Percentiles rank a stretch among this genome's conserved stretches.
Evolutionary conservation across 1,139 yeast genomes (phyloP).

Genomic region (Nakaseomyces glabratus): DNA sequence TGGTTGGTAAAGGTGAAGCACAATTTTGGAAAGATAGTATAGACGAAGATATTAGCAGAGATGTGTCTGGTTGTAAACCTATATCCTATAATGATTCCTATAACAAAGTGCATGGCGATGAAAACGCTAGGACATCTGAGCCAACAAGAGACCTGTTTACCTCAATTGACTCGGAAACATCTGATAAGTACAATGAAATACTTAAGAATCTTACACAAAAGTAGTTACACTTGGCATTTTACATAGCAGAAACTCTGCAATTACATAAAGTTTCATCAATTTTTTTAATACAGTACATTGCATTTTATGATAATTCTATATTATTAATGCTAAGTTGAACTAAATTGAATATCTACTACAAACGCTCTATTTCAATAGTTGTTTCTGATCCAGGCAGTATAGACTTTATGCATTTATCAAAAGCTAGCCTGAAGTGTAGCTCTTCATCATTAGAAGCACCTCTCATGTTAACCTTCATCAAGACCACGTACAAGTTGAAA

Average conservation of each 20-base stretch:
- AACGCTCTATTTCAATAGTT: slow-evolving; percentile 49
- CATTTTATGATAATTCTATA: no score
- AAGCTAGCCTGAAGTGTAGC: slow-evolving; percentile 44
- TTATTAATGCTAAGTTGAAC: not conserved
- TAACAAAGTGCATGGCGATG: not conserved
- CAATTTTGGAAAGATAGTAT: slow-evolving; percentile 51
- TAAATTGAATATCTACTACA: slow-evolving; percentile 10
- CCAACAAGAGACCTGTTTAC: slow-evolving; percentile 2
- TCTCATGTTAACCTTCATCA: slow-evolving; percentile 46
- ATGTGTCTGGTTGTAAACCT: slow-evolving; percentile 19
- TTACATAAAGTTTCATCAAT: no score
- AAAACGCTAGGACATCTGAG: slow-evolving; percentile 6
- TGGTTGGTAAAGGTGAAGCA: slow-evolving; percentile 67
- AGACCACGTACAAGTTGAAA: slow-evolving; percentile 48
- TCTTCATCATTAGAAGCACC: slow-evolving; percentile 73
- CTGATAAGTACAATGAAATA: slow-evolving; percentile 9
- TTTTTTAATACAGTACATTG: no score
- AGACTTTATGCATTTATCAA: slow-evolving; percentile 39
- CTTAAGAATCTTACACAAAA: slow-evolving; percentile 11
- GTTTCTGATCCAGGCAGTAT: slow-evolving; percentile 38
- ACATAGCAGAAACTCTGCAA: no score
- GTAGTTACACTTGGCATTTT: no score
- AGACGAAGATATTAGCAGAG: slow-evolving; percentile 36
- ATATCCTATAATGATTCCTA: slow-evolving; percentile 9
- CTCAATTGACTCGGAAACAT: slow-evolving; percentile 1